phyloP scores from a whole-genome alignment of 441 rosid genomes.

The Corymbia citriodora region DNA sequence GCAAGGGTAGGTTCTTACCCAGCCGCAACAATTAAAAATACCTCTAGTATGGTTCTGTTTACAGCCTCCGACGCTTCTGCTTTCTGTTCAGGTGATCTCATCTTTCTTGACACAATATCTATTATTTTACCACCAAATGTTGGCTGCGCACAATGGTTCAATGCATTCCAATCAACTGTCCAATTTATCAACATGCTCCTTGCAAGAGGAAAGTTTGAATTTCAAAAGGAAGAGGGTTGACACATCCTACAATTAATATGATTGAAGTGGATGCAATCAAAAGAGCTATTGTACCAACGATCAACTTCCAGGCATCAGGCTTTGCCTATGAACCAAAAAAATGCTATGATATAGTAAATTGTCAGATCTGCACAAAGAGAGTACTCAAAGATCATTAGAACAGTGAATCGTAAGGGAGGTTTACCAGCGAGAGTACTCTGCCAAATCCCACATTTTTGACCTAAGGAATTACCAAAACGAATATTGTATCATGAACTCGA shows the following conservation, averaged over 20 bases:
- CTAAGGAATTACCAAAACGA: neutral
- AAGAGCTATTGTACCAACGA: conserved; percentile 1
- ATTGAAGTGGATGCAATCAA: conserved; percentile 6
- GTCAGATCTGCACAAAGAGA: neutral
- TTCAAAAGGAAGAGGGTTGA: neutral
- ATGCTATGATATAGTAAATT: too few species aligned
- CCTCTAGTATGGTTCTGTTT: conserved; percentile 51
- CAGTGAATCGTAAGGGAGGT: neutral
- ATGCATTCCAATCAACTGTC: neutral
- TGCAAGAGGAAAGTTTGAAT: neutral
- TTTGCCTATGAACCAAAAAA: neutral
- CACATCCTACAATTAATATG: neutral
- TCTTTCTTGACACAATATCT: conserved; percentile 80
- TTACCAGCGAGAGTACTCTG: conserved; percentile 5
- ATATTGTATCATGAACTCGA: neutral
- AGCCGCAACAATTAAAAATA: conserved; percentile 57
- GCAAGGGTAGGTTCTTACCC: conserved; percentile 40
- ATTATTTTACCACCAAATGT: conserved; percentile 84
- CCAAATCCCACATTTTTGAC: conserved; percentile 7
- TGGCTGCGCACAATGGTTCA: conserved; percentile 37
- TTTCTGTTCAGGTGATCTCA: conserved; percentile 53
- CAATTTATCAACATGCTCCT: neutral
- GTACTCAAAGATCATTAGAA: neutral
- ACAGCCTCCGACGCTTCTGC: conserved; percentile 55
- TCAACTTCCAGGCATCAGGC: conserved; percentile 2